These are phyloP conservation scores for Gillenia trifoliata DNA, from an alignment of 306 rosid genomes.

Conservation along the genomic window DNA sequence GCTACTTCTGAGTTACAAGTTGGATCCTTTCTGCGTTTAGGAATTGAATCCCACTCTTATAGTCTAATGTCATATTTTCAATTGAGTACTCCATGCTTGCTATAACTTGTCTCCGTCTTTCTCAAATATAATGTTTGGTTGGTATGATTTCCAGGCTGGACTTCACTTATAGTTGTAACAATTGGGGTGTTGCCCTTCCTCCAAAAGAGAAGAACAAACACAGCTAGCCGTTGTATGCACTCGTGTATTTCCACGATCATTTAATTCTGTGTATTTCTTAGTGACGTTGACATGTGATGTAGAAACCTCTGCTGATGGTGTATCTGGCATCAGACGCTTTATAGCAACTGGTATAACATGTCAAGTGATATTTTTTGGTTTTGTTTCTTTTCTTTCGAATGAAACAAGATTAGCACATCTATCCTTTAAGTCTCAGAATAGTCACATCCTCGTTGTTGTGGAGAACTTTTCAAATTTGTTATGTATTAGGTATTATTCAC, in stretches of 20 bases:
- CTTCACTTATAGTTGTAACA: conserved; percentile 71
- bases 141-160: conserved; percentile 58
- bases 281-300: conserved; percentile 7
- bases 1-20: neutral
- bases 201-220: conserved; percentile 77
- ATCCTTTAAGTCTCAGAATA: conserved; percentile 69
- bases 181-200: conserved; percentile 97
- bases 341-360: conserved; percentile 7
- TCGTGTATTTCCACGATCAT: conserved; percentile 4
- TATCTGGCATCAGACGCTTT: neutral
- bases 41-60: neutral
- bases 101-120: neutral
- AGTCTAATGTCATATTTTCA: neutral
- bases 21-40: neutral
- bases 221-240: conserved; percentile 78
- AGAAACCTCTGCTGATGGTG: conserved; percentile 11
- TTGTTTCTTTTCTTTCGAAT: conserved; percentile 46
- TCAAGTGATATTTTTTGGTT: conserved; percentile 6
- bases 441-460: conserved; percentile 51
- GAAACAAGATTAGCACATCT: conserved; percentile 79
- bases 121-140: conserved; percentile 13
- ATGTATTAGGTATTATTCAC: conserved; percentile 85
- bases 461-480: conserved; percentile 64
- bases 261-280: conserved; percentile 1
- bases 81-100: neutral